Conservation (phyloP, 2,329 filamentous ascomycete species). For the Ophiocordyceps polyrhachis-furcata region DNA sequence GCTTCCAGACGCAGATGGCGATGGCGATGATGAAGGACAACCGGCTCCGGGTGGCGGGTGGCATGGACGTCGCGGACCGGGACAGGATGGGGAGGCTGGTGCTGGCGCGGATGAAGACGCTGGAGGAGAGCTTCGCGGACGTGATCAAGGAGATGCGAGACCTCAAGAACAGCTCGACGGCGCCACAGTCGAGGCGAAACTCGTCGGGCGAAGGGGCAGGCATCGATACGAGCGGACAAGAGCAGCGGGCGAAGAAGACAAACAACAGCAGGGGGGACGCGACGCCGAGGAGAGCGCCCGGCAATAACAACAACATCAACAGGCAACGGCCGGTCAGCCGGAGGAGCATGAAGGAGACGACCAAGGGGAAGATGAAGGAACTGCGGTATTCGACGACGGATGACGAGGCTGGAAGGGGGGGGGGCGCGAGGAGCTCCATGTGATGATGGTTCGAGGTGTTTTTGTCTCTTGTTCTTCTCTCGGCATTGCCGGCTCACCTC, state of each 20-base stretch:
- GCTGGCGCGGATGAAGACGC: slow-evolving; percentile 75
- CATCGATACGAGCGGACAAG: slow-evolving; percentile 17
- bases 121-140: slow-evolving; percentile 80
- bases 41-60: slow-evolving; percentile 28
- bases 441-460: slow-evolving; percentile 7
- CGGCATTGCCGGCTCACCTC: not conserved
- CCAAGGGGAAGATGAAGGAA: slow-evolving; percentile 30
- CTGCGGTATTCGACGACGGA: slow-evolving; percentile 18
- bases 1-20: slow-evolving; percentile 66
- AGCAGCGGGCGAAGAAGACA: slow-evolving; percentile 8
- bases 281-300: slow-evolving; percentile 6
- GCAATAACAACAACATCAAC: slow-evolving; percentile 3
- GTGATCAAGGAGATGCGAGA: slow-evolving; percentile 67
- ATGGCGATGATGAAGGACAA: slow-evolving; percentile 43
- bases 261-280: slow-evolving; percentile 7
- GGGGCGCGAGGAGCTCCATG: slow-evolving; percentile 23
- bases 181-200: slow-evolving; percentile 29
- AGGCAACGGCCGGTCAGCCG: slow-evolving; percentile 16
- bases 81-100: slow-evolving; percentile 66
- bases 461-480: too few species aligned
- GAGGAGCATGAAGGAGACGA: slow-evolving; percentile 23
- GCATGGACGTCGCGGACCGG: slow-evolving; percentile 22
- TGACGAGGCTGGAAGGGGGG: slow-evolving; percentile 13
- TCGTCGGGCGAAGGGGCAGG: slow-evolving; percentile 26
- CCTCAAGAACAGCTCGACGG: slow-evolving; percentile 29